Conservation (phyloP, 129 eudicot genomes). For the Rutidosis leptorrhynchoides region DNA sequence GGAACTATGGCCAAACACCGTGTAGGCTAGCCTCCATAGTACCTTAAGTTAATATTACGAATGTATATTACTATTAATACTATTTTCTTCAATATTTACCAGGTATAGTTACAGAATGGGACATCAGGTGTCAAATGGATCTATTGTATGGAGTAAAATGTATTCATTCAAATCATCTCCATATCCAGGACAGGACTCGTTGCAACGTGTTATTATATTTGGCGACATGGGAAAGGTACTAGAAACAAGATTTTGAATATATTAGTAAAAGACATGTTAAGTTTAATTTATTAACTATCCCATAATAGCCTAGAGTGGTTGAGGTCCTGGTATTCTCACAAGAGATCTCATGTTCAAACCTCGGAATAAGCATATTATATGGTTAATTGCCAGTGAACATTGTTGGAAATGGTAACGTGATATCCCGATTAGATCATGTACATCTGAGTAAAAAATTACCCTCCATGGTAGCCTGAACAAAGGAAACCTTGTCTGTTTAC, state of each 20-base stretch:
- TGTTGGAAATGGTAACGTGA: too few species aligned
- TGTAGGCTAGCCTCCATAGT: conserved; percentile 5
- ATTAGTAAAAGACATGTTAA: neutral
- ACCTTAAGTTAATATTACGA: neutral
- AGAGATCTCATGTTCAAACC: too few species aligned
- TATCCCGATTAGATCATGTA: too few species aligned
- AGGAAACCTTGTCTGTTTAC: too few species aligned
- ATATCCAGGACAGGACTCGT: conserved; percentile 53
- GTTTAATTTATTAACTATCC: neutral
- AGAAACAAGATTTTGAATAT: neutral
- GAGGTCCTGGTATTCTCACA: too few species aligned
- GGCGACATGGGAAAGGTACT: conserved; percentile 71
- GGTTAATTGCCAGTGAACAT: too few species aligned
- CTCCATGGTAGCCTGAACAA: too few species aligned
- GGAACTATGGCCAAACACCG: conserved; percentile 47
- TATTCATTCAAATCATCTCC: conserved; percentile 57
- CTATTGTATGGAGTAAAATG: conserved; percentile 40
- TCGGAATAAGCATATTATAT: too few species aligned
- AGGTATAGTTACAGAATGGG: conserved; percentile 61
- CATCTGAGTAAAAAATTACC: too few species aligned
- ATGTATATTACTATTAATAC: too few species aligned
- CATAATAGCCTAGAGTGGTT: too few species aligned
- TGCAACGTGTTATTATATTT: conserved; percentile 53
- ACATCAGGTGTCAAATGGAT: conserved; percentile 40
- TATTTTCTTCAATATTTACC: too few species aligned